Percentiles rank a stretch among this genome's conserved stretches.
Evolutionary conservation across 2,329 filamentous ascomycete species (phyloP).

Genomic region (Colletotrichum kahawae): DNA sequence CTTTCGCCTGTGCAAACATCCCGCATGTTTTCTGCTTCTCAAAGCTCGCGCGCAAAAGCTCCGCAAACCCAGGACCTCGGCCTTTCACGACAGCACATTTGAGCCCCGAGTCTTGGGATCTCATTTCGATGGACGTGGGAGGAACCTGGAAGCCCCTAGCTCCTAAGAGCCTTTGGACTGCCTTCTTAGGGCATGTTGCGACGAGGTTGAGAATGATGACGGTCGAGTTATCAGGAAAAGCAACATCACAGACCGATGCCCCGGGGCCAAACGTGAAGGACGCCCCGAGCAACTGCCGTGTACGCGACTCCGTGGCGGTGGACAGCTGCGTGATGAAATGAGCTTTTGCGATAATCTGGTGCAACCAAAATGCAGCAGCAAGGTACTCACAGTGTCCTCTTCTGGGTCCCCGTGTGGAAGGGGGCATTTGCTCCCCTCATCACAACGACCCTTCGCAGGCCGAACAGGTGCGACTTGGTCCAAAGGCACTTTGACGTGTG

Average conservation of each 20-base stretch:
- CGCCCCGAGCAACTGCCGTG: neutral
- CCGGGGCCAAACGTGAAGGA: neutral
- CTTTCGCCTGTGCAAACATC: neutral
- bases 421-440: neutral
- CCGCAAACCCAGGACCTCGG: neutral
- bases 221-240: neutral
- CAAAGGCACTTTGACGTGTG: neutral
- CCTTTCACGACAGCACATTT: neutral
- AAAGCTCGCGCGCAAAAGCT: neutral
- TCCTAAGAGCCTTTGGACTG: neutral
- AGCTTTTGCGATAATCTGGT: neutral
- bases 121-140: neutral
- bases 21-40: neutral
- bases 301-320: neutral
- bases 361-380: neutral
- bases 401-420: neutral
- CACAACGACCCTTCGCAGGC: neutral
- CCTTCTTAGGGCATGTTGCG: neutral
- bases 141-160: neutral
- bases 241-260: neutral
- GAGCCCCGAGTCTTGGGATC: neutral
- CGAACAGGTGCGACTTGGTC: neutral
- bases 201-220: neutral
- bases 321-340: neutral
- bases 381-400: neutral